phyloP scores from a whole-genome alignment of 768 basidiomycete species.

The Tulasnella sp. region DNA sequence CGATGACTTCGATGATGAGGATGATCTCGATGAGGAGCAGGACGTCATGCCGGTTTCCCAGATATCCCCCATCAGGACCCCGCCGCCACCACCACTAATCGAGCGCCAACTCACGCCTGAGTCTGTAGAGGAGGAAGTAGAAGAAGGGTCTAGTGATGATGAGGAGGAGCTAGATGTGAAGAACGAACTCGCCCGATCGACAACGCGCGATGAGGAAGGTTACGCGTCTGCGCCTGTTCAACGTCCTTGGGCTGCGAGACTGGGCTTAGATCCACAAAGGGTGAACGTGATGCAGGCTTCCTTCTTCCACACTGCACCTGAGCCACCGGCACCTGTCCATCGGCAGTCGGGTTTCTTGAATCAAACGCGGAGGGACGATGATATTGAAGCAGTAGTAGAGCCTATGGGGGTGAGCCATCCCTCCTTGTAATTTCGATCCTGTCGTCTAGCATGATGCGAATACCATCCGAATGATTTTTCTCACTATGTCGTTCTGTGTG shows the following conservation, averaged over 20 bases:
- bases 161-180: conserved; percentile 32
- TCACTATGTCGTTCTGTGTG: neutral
- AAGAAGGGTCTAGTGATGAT: conserved; percentile 11
- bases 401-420: conserved; percentile 24
- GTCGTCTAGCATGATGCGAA: neutral
- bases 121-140: neutral
- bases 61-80: neutral
- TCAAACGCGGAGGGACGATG: conserved; percentile 4
- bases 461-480: conserved; percentile 1
- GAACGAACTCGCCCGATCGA: no score
- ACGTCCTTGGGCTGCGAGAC: conserved; percentile 54
- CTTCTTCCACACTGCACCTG: conserved; percentile 38
- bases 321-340: neutral
- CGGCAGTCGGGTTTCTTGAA: conserved; percentile 12
- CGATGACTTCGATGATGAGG: conserved; percentile 21
- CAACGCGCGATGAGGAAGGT: conserved; percentile 26
- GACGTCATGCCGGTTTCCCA: neutral
- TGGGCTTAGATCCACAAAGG: conserved; percentile 75
- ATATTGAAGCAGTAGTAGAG: conserved; percentile 44
- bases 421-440: conserved; percentile 5
- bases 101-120: neutral
- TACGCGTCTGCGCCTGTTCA: conserved; percentile 18
- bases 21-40: conserved; percentile 17
- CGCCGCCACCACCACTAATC: neutral
- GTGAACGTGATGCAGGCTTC: conserved; percentile 92